phyloP scores from a whole-genome alignment of 345 rosid genomes.

The Turnera subulata region DNA sequence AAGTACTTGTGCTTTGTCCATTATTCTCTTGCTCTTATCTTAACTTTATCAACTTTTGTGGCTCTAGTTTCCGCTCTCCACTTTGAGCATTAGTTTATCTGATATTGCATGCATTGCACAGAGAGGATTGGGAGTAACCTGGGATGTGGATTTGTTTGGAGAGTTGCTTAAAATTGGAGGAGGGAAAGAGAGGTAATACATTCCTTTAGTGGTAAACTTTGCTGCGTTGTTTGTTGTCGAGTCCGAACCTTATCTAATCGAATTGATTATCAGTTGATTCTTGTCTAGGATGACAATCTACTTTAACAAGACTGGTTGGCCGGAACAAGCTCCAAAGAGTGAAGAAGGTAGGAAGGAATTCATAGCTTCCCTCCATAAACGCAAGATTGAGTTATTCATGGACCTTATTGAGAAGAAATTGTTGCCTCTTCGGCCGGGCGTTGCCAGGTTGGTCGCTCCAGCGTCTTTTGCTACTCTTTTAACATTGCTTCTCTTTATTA shows the following conservation, averaged over 20 bases:
- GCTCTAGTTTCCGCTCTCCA: too few species aligned
- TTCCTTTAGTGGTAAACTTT: neutral
- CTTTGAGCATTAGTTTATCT: too few species aligned
- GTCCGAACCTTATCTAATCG: too few species aligned
- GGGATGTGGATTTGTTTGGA: conserved; percentile 93
- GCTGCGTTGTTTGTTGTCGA: neutral
- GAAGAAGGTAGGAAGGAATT: conserved; percentile 85
- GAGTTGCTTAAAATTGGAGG: conserved; percentile 92
- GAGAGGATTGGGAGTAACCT: conserved; percentile 76
- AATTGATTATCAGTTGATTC: neutral
- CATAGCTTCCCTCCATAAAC: conserved; percentile 84
- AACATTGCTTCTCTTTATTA: too few species aligned
- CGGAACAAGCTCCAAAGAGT: conserved; percentile 77
- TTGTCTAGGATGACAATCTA: conserved; percentile 84
- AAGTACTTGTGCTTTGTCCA: conserved; percentile 39
- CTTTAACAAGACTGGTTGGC: conserved; percentile 87
- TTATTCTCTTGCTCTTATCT: neutral
- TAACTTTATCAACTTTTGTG: neutral
- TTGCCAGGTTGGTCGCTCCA: conserved; percentile 58
- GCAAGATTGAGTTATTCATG: conserved; percentile 90
- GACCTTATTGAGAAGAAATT: conserved; percentile 77
- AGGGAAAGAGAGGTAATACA: conserved; percentile 76
- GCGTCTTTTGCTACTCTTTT: too few species aligned
- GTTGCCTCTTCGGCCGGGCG: conserved; percentile 89
- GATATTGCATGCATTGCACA: conserved; percentile 16